Percentiles rank a stretch among this genome's conserved stretches.
These are phyloP conservation scores for Colletotrichum neosansevieriae DNA, from an alignment of 2,329 filamentous ascomycete genomes.

Conservation along the genomic window DNA sequence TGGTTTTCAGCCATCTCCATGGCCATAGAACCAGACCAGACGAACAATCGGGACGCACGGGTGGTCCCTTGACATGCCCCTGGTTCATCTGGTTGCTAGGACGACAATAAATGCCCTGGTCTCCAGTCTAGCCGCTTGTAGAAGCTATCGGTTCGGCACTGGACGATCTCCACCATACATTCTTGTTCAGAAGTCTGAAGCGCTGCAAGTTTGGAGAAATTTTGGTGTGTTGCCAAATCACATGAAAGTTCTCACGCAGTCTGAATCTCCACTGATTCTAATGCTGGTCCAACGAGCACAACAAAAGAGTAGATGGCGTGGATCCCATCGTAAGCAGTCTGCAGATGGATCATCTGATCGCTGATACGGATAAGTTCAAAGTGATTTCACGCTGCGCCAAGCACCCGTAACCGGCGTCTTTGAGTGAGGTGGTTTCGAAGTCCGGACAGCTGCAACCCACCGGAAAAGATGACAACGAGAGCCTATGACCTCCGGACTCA, in stretches of 20 bases:
- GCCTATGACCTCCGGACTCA: no score
- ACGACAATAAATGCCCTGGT: slow-evolving; percentile 17
- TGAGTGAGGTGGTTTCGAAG: no score
- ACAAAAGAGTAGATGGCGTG: not conserved
- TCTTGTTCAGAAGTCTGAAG: slow-evolving; percentile 1
- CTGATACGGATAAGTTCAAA: no score
- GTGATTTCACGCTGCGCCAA: no score
- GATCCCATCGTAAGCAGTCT: not conserved
- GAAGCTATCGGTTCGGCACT: slow-evolving; percentile 28
- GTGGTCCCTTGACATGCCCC: slow-evolving; percentile 19
- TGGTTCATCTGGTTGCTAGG: slow-evolving; percentile 22
- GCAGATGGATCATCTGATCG: not conserved
- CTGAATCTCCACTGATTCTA: not conserved
- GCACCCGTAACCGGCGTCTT: no score
- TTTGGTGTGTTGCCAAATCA: slow-evolving; percentile 25
- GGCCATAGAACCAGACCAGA: slow-evolving; percentile 15
- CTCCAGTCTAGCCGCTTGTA: slow-evolving; percentile 20
- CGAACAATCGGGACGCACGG: slow-evolving; percentile 33
- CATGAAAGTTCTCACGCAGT: slow-evolving; percentile 7
- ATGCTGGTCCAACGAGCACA: slow-evolving; percentile 13
- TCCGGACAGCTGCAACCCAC: no score
- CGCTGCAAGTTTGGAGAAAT: slow-evolving; percentile 7
- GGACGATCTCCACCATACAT: slow-evolving; percentile 9
- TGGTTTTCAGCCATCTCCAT: slow-evolving; percentile 1
- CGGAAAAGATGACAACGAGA: no score